These are phyloP conservation scores for Raphanus hybrid DNA, from an alignment of 441 rosid genomes.

Conservation along the genomic window DNA sequence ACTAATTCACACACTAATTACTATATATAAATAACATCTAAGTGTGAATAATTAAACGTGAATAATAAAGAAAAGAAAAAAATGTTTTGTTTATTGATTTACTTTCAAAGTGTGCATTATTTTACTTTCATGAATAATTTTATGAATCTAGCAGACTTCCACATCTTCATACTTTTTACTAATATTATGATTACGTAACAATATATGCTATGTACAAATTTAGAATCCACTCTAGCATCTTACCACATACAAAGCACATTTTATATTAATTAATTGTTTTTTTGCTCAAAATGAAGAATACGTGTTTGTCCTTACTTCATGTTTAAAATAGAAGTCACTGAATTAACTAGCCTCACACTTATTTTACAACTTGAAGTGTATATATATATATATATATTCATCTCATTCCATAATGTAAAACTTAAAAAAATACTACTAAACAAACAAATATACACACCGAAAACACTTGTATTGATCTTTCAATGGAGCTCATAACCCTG, in stretches of 20 bases:
- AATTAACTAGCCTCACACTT: background rate
- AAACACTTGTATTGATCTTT: background rate
- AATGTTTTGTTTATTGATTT: background rate
- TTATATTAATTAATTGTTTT: background rate
- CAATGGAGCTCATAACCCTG: conserved; percentile 24
- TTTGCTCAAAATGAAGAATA: conserved; percentile 7
- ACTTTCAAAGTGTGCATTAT: background rate
- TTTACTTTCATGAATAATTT: background rate
- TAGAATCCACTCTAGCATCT: conserved; percentile 1
- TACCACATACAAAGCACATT: background rate
- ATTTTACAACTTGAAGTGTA: background rate
- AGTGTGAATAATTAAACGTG: background rate
- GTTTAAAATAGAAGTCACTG: background rate
- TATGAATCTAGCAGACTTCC: conserved; percentile 11
- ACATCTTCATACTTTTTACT: conserved; percentile 1
- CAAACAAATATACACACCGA: background rate
- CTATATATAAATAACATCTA: background rate
- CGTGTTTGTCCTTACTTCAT: conserved; percentile 24
- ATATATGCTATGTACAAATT: background rate
- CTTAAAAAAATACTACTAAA: background rate
- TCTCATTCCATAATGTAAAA: conserved; percentile 1
- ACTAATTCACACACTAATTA: background rate
- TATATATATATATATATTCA: background rate
- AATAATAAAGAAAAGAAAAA: background rate
- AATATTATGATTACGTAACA: conserved; percentile 1